Evolutionary conservation across 2,329 filamentous ascomycete species (phyloP), one percentile per base, ranked within the genome.

Genomic region (Colletotrichum gloeosporioides): DNA sequence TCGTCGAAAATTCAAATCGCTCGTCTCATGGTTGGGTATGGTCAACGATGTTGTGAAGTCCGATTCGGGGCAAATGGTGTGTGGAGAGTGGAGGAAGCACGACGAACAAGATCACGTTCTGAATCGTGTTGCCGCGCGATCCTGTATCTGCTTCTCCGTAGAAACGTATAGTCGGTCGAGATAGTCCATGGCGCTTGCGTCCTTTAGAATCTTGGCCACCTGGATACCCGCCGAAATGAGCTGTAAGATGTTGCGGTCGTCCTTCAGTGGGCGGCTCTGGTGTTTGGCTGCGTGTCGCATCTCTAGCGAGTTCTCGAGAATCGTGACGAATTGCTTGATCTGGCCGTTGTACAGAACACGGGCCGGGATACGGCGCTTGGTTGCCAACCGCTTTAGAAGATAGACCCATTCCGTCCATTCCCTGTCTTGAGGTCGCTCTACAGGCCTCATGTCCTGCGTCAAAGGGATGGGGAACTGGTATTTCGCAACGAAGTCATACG

Each of bases 331-430:
- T 85, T 97, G 95, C 86, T 96, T 97, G 86, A 98, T 98, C 86
- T 98, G 95, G 76, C 95, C 94, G 83, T 97, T 95, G 88, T 96
- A 97, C 59, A 98, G 88, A 25, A 97, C 94, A 72, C 95, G 90
- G 63, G 95, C 94, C 8, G 95, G 95, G 79, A 98, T 96, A 77
- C 95, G 92, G 79, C 95, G 91, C 87, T 96, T 97, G 39, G 95
- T 98, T 36, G 95, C 95, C 75, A 98, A 90, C 66, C 95, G 91
- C 86, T 97, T 97, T 79, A 98, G 89, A 75, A 98, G 90, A 84
- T 96, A 95, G 72, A 96, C 95, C 95, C 95, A 98, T 86, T 98
- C 95, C 62, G 95, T 96, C 95, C 95, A 98, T 84, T 97, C 95
- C 77, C 95, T 90, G 85, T 96, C 95, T 81, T 93, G 92, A 36